Evolutionary conservation across 2,329 filamentous ascomycete genomes (phyloP).

Genomic region (Gnomoniopsis smithogilvyi): DNA sequence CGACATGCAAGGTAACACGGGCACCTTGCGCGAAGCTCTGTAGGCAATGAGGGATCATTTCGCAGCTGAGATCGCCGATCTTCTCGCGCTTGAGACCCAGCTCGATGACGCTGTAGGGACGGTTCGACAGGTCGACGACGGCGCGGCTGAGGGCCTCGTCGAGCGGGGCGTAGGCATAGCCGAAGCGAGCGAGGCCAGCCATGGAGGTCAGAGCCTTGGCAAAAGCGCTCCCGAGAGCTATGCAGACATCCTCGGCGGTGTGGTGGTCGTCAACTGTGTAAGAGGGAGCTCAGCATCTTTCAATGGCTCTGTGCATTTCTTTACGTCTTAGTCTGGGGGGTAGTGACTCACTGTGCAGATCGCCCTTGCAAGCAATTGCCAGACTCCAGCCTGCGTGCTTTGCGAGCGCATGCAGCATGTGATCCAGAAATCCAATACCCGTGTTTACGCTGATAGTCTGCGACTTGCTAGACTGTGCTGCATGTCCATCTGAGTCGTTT

Average conservation of each 20-base stretch:
- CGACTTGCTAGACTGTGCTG: slow-evolving; percentile 76
- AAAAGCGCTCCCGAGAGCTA: slow-evolving; percentile 86
- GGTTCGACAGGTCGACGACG: slow-evolving; percentile 91
- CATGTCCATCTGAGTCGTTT: slow-evolving; percentile 61
- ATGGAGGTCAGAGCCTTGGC: slow-evolving; percentile 70
- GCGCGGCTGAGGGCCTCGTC: slow-evolving; percentile 93
- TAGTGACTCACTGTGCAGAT: slow-evolving; percentile 73
- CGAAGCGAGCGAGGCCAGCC: slow-evolving; percentile 83
- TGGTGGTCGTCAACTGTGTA: slow-evolving; percentile 91
- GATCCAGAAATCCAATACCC: slow-evolving; percentile 95
- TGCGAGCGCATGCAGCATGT: slow-evolving; percentile 95
- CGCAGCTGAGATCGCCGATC: slow-evolving; percentile 86
- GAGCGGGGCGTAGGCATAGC: slow-evolving; percentile 85
- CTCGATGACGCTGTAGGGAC: slow-evolving; percentile 80
- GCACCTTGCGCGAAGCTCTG: slow-evolving; percentile 91
- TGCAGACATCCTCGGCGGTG: slow-evolving; percentile 92
- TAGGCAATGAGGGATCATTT: slow-evolving; percentile 97
- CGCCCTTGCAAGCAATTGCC: slow-evolving; percentile 76
- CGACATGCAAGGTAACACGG: slow-evolving; percentile 90
- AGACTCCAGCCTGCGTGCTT: slow-evolving; percentile 97
- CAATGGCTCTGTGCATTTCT: background rate
- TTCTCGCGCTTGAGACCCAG: slow-evolving; percentile 86
- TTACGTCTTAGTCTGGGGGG: background rate
- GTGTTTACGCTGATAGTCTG: slow-evolving; percentile 88
- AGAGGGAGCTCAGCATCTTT: background rate